A percentile compares a stretch with the other conserved stretches of the same genome.
phyloP scores from a whole-genome alignment of 352 stramenopile species.

The Phytopythium helicoides region DNA sequence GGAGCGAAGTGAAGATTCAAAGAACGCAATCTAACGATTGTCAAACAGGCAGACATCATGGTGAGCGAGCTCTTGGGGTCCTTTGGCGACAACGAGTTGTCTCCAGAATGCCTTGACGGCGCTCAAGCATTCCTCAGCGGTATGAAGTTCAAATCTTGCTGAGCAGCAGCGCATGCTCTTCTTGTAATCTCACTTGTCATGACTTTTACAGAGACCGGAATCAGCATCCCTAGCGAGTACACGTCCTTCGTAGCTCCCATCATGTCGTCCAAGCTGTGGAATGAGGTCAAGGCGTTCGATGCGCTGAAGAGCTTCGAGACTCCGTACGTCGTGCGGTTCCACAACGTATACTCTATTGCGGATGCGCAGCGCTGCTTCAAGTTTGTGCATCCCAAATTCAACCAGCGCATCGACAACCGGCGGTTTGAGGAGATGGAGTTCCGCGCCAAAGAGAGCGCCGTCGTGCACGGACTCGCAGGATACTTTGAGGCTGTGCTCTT shows the following conservation, averaged over 20 bases:
- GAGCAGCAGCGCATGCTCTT: too few relatives aligned
- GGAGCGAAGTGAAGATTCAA: too few relatives aligned
- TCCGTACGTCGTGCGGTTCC: slow-evolving; percentile 96
- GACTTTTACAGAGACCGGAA: slow-evolving; percentile 73
- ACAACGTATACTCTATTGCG: slow-evolving; percentile 89
- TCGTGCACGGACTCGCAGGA: slow-evolving; percentile 94
- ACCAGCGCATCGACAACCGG: slow-evolving; percentile 81
- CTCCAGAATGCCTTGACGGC: slow-evolving; percentile 97
- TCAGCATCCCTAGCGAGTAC: slow-evolving; percentile 91
- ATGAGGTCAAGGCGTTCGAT: slow-evolving; percentile 82
- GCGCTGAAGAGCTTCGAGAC: slow-evolving; percentile 92
- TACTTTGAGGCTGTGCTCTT: slow-evolving; percentile 97
- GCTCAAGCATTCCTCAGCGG: slow-evolving; percentile 92
- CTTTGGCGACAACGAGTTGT: slow-evolving; percentile 99
- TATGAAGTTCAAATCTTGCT: too few relatives aligned
- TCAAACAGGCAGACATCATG: slow-evolving; percentile 89
- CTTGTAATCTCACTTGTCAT: too few relatives aligned
- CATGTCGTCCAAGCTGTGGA: slow-evolving; percentile 93
- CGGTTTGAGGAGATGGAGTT: slow-evolving; percentile 64
- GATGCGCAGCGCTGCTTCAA: slow-evolving; percentile 90
- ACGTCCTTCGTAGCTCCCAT: slow-evolving; percentile 95
- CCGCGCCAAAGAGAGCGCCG: slow-evolving; percentile 42
- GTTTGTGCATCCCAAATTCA: slow-evolving; percentile 92
- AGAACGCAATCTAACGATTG: background rate
- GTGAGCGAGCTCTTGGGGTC: slow-evolving; percentile 95